phyloP scores from a whole-genome alignment of 2,329 filamentous ascomycete genomes.

The Blumeriella jaapii region DNA sequence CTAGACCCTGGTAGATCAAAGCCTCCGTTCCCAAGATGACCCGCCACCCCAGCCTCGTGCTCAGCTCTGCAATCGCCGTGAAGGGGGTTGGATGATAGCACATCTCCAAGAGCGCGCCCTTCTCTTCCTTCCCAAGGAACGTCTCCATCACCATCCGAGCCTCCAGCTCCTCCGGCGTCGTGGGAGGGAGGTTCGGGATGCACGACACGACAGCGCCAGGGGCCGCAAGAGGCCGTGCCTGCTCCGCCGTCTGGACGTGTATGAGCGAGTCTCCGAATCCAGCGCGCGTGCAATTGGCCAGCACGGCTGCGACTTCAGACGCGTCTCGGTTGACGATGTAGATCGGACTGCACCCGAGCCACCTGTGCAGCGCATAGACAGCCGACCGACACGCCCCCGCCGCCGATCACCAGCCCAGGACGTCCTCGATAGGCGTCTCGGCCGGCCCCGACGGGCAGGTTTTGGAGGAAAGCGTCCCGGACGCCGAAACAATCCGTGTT shows the following conservation, averaged over 20 bases:
- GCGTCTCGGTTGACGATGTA: constrained; percentile 17
- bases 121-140: constrained; percentile 15
- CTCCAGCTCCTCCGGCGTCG: constrained; percentile 13
- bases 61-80: constrained; percentile 13
- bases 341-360: constrained; percentile 12
- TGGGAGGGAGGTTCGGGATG: constrained; percentile 17
- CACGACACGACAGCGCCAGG: constrained; percentile 14
- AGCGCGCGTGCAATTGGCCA: constrained; percentile 11
- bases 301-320: constrained; percentile 13
- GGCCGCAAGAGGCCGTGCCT: constrained; percentile 8
- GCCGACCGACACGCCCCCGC: constrained; percentile 65
- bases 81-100: constrained; percentile 19
- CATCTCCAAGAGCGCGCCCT: constrained; percentile 20
- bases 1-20: constrained; percentile 22
- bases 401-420: constrained; percentile 51
- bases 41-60: constrained; percentile 14
- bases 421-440: constrained; percentile 25
- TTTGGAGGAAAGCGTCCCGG: constrained; percentile 36
- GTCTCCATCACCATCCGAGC: constrained; percentile 14
- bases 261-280: constrained; percentile 13
- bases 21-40: constrained; percentile 19
- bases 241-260: constrained; percentile 13
- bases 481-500: constrained; percentile 74
- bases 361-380: constrained; percentile 45
- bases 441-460: constrained; percentile 32